Percentiles rank a stretch among this genome's conserved stretches.
phyloP scores from a whole-genome alignment of 2,329 filamentous ascomycete genomes.

The Pseudodiploospora longispora region DNA sequence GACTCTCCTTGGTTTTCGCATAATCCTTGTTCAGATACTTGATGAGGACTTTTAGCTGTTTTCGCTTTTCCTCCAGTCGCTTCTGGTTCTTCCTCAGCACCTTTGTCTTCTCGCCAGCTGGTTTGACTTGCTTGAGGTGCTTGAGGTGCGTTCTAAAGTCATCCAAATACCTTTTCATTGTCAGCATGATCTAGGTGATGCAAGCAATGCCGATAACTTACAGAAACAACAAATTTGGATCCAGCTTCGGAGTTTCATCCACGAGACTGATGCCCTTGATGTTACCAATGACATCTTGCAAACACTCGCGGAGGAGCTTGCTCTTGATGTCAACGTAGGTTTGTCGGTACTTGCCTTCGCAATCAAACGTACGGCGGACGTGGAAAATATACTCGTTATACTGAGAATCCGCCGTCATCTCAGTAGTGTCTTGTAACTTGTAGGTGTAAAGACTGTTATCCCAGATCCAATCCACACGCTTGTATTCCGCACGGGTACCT shows the following conservation, averaged over 20 bases:
- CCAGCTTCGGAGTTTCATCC: slow-evolving; percentile 66
- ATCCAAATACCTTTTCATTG: slow-evolving; percentile 57
- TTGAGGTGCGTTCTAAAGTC: slow-evolving; percentile 61
- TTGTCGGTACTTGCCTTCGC: slow-evolving; percentile 67
- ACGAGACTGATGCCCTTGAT: slow-evolving; percentile 60
- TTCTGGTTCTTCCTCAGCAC: slow-evolving; percentile 55
- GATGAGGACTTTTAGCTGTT: slow-evolving; percentile 64
- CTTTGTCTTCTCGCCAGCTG: slow-evolving; percentile 39
- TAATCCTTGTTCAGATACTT: slow-evolving; percentile 79
- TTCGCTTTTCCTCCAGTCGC: slow-evolving; percentile 48
- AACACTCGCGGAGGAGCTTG: slow-evolving; percentile 62
- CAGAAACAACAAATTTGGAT: slow-evolving; percentile 64
- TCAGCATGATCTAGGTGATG: neutral
- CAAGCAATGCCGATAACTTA: slow-evolving; percentile 22
- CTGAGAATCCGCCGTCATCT: slow-evolving; percentile 37
- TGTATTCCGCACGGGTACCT: slow-evolving; percentile 27
- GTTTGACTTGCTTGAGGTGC: slow-evolving; percentile 52
- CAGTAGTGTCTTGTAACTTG: slow-evolving; percentile 47
- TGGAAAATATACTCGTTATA: slow-evolving; percentile 79
- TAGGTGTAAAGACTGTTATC: slow-evolving; percentile 41
- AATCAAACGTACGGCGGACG: slow-evolving; percentile 74
- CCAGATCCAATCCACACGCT: slow-evolving; percentile 48
- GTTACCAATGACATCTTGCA: slow-evolving; percentile 30
- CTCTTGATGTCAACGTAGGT: slow-evolving; percentile 82
- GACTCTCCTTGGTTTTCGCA: slow-evolving; percentile 63